Conservation (phyloP, 352 stramenopile species). For the Elongisporangium senticosum region DNA sequence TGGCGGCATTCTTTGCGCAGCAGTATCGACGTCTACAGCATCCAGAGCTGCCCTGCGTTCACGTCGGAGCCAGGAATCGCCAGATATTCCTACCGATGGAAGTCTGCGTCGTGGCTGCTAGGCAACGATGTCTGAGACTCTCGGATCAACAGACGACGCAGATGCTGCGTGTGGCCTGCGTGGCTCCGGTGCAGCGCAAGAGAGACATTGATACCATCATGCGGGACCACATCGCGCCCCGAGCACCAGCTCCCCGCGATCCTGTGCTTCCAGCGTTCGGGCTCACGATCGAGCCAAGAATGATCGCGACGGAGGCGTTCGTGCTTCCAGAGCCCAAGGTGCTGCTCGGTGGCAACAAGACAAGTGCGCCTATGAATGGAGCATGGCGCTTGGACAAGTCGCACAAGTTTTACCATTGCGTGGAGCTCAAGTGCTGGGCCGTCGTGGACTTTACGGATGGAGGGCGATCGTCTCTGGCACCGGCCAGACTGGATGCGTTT, state of each 20-base stretch:
- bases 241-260: constrained; percentile 47
- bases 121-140: constrained; percentile 68
- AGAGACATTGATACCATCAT: constrained; percentile 46
- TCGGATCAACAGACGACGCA: constrained; percentile 78
- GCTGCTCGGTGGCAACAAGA: constrained; percentile 22
- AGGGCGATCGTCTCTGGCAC: not conserved
- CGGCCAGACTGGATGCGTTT: constrained; percentile 24
- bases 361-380: constrained; percentile 15
- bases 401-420: constrained; percentile 42
- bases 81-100: constrained; percentile 73
- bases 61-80: constrained; percentile 49
- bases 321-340: constrained; percentile 56
- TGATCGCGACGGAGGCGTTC: constrained; percentile 44
- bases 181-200: not conserved
- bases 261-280: constrained; percentile 57
- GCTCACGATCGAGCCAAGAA: constrained; percentile 41
- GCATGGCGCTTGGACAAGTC: constrained; percentile 76
- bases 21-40: constrained; percentile 58
- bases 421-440: constrained; percentile 44
- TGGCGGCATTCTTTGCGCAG: constrained; percentile 58
- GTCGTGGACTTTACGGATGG: constrained; percentile 29
- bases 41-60: constrained; percentile 60
- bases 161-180: constrained; percentile 40
- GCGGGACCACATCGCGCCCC: constrained; percentile 31
- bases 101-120: constrained; percentile 64